These are phyloP conservation scores for Acacia confusa DNA, from an alignment of 306 rosid species.

Conservation along the genomic window DNA sequence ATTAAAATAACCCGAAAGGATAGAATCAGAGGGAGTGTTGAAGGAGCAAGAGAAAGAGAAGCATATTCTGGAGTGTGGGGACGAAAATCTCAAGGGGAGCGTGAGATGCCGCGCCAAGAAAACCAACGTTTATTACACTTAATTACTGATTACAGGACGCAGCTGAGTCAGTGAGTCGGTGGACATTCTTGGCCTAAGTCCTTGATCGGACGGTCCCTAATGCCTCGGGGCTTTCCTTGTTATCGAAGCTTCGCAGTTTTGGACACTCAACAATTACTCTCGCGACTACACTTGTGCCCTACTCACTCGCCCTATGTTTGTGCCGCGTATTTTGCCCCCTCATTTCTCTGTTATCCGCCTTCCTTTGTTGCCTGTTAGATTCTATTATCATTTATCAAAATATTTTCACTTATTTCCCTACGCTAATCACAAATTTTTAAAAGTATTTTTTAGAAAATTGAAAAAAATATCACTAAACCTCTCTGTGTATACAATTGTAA, in stretches of 20 bases:
- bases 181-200: neutral
- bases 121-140: neutral
- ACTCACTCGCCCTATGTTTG: neutral
- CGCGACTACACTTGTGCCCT: neutral
- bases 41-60: neutral
- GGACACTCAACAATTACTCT: neutral
- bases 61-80: constrained; percentile 14
- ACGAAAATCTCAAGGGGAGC: neutral
- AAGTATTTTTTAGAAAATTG: too few relatives aligned
- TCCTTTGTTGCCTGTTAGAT: neutral
- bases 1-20: neutral
- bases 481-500: too few relatives aligned
- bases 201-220: neutral
- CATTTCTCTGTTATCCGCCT: neutral
- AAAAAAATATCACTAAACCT: too few relatives aligned
- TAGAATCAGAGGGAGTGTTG: neutral
- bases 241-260: neutral
- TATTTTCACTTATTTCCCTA: neutral
- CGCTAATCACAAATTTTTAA: too few relatives aligned
- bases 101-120: neutral
- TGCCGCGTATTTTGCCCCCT: neutral
- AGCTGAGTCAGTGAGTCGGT: constrained; percentile 18
- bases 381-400: neutral
- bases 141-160: neutral
- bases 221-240: neutral